Evolutionary conservation across 345 rosid genomes (phyloP).

Genomic region (Rubroshorea leprosula): DNA sequence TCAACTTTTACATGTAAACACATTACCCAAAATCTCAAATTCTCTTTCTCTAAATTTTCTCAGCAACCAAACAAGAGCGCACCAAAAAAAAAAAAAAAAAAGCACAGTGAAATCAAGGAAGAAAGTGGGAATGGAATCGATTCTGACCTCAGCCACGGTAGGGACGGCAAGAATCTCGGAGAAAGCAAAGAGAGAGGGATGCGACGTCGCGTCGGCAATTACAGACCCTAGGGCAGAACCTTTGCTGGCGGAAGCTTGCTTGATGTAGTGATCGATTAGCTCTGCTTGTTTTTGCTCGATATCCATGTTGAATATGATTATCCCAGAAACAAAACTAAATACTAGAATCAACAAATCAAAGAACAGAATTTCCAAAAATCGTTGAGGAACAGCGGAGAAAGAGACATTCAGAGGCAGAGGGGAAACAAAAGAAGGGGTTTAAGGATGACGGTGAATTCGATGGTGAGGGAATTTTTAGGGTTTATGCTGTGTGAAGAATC

Average conservation of each 20-base stretch:
- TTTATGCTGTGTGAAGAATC: too few species aligned
- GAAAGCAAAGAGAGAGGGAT: constrained; percentile 86
- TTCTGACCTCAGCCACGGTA: constrained; percentile 42
- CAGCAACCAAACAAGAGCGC: constrained; percentile 6
- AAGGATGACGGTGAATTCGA: constrained; percentile 1
- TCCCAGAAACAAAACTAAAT: background rate
- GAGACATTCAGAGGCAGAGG: background rate
- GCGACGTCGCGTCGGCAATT: constrained; percentile 74
- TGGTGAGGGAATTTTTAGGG: background rate
- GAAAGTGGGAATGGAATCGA: background rate
- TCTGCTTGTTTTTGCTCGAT: constrained; percentile 81
- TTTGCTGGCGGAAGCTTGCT: constrained; percentile 44
- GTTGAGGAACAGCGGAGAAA: background rate
- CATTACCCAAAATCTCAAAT: background rate
- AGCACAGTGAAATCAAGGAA: background rate
- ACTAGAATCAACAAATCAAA: background rate
- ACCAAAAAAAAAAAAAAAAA: too few species aligned
- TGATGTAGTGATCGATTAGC: constrained; percentile 56
- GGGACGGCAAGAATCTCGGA: constrained; percentile 85
- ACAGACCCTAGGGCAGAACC: constrained; percentile 52
- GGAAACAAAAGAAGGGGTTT: background rate
- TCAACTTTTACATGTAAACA: constrained; percentile 1
- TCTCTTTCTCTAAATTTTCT: constrained; percentile 10
- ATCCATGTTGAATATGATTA: constrained; percentile 43
- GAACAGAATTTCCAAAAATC: background rate